These are phyloP conservation scores for Solanum tarijense DNA, from an alignment of 257 asterid species.

Conservation along the genomic window DNA sequence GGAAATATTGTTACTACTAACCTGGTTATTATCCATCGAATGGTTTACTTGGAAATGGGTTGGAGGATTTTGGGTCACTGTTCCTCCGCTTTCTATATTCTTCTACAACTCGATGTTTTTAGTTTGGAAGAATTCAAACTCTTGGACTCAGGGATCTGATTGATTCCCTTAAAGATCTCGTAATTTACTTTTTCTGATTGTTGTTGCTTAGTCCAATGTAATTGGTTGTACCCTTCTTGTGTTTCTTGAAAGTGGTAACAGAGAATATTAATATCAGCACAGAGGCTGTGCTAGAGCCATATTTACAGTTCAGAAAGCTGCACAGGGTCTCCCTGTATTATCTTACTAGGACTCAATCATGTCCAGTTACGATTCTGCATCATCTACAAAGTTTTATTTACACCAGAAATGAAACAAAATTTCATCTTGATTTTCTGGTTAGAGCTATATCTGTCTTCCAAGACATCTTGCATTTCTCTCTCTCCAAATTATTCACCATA, in stretches of 20 bases:
- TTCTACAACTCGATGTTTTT: background rate
- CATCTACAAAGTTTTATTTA: background rate
- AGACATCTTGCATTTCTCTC: background rate
- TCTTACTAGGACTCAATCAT: background rate
- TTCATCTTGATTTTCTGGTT: background rate
- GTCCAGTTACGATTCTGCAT: background rate
- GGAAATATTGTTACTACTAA: background rate
- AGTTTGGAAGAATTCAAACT: background rate
- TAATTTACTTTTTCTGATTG: background rate
- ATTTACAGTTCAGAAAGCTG: background rate
- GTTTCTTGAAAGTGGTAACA: background rate
- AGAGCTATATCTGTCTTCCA: background rate
- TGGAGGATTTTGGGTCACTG: background rate
- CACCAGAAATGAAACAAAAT: background rate
- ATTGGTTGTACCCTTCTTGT: background rate
- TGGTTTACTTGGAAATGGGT: background rate
- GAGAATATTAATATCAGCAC: background rate
- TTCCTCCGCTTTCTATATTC: background rate
- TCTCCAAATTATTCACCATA: background rate
- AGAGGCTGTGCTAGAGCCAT: background rate
- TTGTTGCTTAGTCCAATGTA: background rate
- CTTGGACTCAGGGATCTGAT: background rate
- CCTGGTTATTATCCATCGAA: background rate
- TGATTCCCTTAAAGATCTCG: background rate
- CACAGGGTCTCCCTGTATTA: background rate